phyloP scores from a whole-genome alignment of 1,284 basidiomycete species.

The Mycena citricolor region DNA sequence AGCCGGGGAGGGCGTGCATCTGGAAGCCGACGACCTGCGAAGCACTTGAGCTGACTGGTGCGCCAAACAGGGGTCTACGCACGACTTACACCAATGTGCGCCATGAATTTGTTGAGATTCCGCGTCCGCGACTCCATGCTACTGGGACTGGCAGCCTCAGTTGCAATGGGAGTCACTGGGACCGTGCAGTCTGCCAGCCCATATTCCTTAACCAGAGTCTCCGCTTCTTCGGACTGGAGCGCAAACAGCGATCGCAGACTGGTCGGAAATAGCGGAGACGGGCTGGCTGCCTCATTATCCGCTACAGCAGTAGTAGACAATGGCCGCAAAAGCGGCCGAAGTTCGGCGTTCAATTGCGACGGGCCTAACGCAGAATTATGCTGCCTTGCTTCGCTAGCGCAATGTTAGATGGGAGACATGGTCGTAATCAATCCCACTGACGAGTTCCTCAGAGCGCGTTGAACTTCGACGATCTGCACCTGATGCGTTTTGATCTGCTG shows the following conservation, averaged over 20 bases:
- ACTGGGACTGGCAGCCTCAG: too few species aligned
- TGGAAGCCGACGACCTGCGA: slow-evolving; percentile 31
- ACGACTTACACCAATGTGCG: slow-evolving; percentile 46
- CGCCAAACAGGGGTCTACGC: slow-evolving; percentile 18
- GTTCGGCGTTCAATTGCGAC: slow-evolving; percentile 38
- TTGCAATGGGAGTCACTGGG: slow-evolving; percentile 26
- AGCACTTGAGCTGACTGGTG: slow-evolving; percentile 5
- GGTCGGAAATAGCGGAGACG: slow-evolving; percentile 36
- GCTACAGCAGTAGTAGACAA: too few species aligned
- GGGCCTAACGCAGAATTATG: slow-evolving; percentile 45
- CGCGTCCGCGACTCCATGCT: slow-evolving; percentile 34
- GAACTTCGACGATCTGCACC: slow-evolving; percentile 40
- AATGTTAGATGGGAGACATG: too few species aligned
- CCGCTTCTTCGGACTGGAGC: slow-evolving; percentile 40
- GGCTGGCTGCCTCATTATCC: slow-evolving; percentile 24
- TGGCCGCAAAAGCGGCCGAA: slow-evolving; percentile 47
- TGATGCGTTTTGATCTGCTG: slow-evolving; percentile 34
- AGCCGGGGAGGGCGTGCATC: slow-evolving; percentile 22
- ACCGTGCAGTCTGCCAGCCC: slow-evolving; percentile 34
- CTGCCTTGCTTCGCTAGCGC: slow-evolving; percentile 47
- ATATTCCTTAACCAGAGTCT: slow-evolving; percentile 42
- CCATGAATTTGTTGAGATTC: slow-evolving; percentile 45
- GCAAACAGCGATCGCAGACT: slow-evolving; percentile 41
- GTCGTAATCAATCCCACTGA: slow-evolving; percentile 33
- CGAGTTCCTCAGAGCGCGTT: slow-evolving; percentile 48